Percentiles rank a stretch among this genome's conserved stretches.
These are phyloP conservation scores for Alternaria arbusti DNA, from an alignment of 2,329 filamentous ascomycete genomes.

Conservation along the genomic window DNA sequence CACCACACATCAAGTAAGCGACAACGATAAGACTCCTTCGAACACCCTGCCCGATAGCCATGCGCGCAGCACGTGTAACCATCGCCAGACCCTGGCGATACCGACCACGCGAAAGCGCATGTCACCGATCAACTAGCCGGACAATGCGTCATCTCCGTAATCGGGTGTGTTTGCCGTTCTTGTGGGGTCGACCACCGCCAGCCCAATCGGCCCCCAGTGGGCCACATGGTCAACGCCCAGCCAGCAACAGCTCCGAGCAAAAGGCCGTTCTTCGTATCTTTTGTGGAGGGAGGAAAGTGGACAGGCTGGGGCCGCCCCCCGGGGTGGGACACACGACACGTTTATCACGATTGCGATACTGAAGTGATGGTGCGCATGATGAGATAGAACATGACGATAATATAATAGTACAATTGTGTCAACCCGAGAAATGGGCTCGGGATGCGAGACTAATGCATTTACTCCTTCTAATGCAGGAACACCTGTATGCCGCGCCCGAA, in stretches of 20 bases:
- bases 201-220: not conserved
- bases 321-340: not conserved
- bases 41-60: too few species aligned
- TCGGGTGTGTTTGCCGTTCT: not conserved
- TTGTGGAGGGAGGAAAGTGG: not conserved
- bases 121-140: slow-evolving; percentile 1
- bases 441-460: not conserved
- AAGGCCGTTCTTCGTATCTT: slow-evolving; percentile 10
- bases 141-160: slow-evolving; percentile 12
- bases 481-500: not conserved
- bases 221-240: not conserved
- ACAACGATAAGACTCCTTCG: not conserved
- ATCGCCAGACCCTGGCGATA: not conserved
- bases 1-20: not conserved
- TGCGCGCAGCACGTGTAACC: not conserved
- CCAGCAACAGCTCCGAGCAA: slow-evolving; percentile 1
- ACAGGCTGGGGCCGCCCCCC: not conserved
- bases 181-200: not conserved
- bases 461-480: slow-evolving; percentile 2
- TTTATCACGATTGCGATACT: not conserved
- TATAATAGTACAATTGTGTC: not conserved
- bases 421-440: not conserved
- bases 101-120: not conserved
- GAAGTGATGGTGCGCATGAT: not conserved
- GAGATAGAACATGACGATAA: not conserved